These are phyloP conservation scores for Candida xiaguanensis DNA, from an alignment of 805 yeast genomes.

Conservation along the genomic window DNA sequence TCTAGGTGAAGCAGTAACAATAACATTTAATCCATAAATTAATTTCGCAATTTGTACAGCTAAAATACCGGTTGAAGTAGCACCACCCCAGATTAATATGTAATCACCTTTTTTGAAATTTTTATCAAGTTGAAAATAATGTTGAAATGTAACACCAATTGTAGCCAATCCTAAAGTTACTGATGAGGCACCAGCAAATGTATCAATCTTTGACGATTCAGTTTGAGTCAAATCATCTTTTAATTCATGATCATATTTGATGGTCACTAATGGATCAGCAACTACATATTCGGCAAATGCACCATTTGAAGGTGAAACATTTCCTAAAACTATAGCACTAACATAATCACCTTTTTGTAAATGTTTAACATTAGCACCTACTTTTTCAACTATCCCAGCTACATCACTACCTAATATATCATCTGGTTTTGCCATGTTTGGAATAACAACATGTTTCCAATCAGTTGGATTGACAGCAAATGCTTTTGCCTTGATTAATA, in stretches of 20 bases:
- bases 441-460: slow-evolving; percentile 46
- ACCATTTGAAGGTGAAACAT: slow-evolving; percentile 46
- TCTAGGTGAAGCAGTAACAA: slow-evolving; percentile 24
- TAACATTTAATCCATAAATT: too few species aligned
- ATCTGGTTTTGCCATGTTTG: slow-evolving; percentile 38
- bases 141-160: slow-evolving; percentile 37
- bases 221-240: slow-evolving; percentile 16
- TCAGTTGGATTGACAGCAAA: too few species aligned
- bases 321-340: slow-evolving; percentile 52
- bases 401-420: slow-evolving; percentile 57
- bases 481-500: slow-evolving; percentile 43
- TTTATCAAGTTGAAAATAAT: slow-evolving; percentile 27
- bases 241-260: slow-evolving; percentile 25
- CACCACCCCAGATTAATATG: too few species aligned
- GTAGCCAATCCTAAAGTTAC: slow-evolving; percentile 44
- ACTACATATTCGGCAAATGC: slow-evolving; percentile 55
- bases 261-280: slow-evolving; percentile 30
- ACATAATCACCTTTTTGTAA: slow-evolving; percentile 52
- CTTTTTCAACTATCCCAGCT: slow-evolving; percentile 53
- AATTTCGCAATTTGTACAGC: too few species aligned
- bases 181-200: slow-evolving; percentile 64
- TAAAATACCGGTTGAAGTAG: too few species aligned
- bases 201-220: slow-evolving; percentile 29
- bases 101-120: slow-evolving; percentile 12
- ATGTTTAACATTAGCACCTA: slow-evolving; percentile 42